Conservation (phyloP, 2,329 filamentous ascomycete genomes). For the Talaromyces rugulosus region DNA sequence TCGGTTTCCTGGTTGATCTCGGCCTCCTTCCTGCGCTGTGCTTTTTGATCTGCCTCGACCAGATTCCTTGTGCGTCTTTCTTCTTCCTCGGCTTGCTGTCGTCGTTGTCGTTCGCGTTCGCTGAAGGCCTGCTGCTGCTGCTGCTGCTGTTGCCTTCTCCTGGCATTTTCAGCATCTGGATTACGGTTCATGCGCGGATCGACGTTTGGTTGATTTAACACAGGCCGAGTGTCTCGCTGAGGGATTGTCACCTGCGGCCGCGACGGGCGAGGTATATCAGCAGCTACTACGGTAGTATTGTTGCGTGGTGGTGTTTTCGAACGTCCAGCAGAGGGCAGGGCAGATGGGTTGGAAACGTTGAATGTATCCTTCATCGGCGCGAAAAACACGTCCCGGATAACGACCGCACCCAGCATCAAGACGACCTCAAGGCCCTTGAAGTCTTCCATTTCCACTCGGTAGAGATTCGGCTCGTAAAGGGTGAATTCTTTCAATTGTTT, state of each 20-base stretch:
- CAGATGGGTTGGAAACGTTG: conserved; percentile 51
- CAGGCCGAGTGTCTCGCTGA: conserved; percentile 15
- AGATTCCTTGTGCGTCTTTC: conserved; percentile 50
- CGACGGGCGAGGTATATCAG: conserved; percentile 11
- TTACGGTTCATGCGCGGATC: conserved; percentile 53
- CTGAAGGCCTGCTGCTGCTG: conserved; percentile 37
- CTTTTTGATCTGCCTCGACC: conserved; percentile 51
- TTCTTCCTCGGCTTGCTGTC: conserved; percentile 48
- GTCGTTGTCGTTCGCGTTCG: conserved; percentile 34
- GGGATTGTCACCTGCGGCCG: conserved; percentile 22
- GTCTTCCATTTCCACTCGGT: conserved; percentile 87
- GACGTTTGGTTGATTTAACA: conserved; percentile 25
- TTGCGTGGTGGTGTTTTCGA: background rate
- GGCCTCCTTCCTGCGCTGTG: conserved; percentile 47
- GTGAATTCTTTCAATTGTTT: conserved; percentile 72
- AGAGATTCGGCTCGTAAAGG: conserved; percentile 89
- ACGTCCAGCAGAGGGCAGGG: conserved; percentile 14
- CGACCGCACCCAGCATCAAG: conserved; percentile 57
- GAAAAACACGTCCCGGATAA: conserved; percentile 61
- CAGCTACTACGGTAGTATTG: background rate
- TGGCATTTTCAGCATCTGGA: conserved; percentile 47
- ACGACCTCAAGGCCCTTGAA: conserved; percentile 88
- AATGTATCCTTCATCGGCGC: conserved; percentile 69
- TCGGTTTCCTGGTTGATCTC: conserved; percentile 74
- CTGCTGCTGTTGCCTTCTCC: conserved; percentile 35